Percentiles rank a stretch among this genome's conserved stretches.
These are phyloP conservation scores for Aspergillus kassunensis DNA, from an alignment of 495 filamentous ascomycete species.

Conservation along the genomic window DNA sequence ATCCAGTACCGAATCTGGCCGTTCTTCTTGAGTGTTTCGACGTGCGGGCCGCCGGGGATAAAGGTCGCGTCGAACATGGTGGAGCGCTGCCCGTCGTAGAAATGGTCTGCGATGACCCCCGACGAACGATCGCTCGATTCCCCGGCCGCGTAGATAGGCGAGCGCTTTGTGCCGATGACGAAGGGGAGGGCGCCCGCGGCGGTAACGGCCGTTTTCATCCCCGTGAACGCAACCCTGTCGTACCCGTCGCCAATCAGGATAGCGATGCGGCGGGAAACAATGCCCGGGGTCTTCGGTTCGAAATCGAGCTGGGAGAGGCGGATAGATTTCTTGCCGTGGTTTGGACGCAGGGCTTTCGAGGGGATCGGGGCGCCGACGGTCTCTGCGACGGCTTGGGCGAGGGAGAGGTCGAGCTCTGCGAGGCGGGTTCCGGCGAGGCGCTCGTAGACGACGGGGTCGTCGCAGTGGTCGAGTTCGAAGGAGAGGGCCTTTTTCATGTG, in stretches of 20 bases:
- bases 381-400: slow-evolving; percentile 63
- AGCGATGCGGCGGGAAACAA: slow-evolving; percentile 63
- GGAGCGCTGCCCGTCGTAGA: slow-evolving; percentile 75
- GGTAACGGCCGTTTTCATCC: neutral
- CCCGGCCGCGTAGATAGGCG: slow-evolving; percentile 3
- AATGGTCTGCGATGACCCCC: slow-evolving; percentile 69
- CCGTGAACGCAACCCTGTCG: slow-evolving; percentile 16
- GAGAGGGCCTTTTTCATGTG: slow-evolving; percentile 67
- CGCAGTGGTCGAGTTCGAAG: slow-evolving; percentile 89
- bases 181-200: slow-evolving; percentile 37
- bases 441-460: slow-evolving; percentile 76
- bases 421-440: slow-evolving; percentile 59
- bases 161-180: slow-evolving; percentile 59
- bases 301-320: slow-evolving; percentile 62
- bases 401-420: slow-evolving; percentile 60
- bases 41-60: slow-evolving; percentile 68
- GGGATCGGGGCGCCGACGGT: slow-evolving; percentile 59
- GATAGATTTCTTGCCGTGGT: slow-evolving; percentile 60
- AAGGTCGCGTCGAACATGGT: slow-evolving; percentile 86
- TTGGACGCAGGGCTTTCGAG: slow-evolving; percentile 40
- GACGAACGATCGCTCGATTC: slow-evolving; percentile 17
- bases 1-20: slow-evolving; percentile 82
- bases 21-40: slow-evolving; percentile 59
- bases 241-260: slow-evolving; percentile 75
- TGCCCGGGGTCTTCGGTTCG: slow-evolving; percentile 49